A percentile compares a stretch with the other conserved stretches of the same genome.
These are phyloP conservation scores for Craspedostauros australis DNA, from an alignment of 108 stramenopile genomes.

Conservation along the genomic window DNA sequence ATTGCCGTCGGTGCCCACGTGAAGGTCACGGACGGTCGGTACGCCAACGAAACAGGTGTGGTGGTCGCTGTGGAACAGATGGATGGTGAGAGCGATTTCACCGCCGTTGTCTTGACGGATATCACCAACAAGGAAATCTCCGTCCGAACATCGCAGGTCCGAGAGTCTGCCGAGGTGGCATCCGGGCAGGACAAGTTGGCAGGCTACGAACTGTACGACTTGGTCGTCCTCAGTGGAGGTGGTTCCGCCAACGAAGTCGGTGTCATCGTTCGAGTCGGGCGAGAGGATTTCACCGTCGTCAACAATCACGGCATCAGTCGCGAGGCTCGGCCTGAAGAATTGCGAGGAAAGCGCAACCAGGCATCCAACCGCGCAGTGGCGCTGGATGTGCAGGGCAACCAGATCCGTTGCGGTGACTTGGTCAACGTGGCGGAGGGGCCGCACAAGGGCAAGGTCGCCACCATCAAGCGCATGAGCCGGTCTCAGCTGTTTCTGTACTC, in stretches of 20 bases:
- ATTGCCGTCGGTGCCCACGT: constrained; percentile 94
- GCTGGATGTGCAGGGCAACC: constrained; percentile 83
- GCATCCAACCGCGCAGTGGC: constrained; percentile 79
- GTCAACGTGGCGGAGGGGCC: constrained; percentile 86
- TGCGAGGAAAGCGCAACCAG: constrained; percentile 82
- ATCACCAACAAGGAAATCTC: constrained; percentile 89
- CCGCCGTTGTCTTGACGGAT: constrained; percentile 88
- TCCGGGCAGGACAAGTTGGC: constrained; percentile 83
- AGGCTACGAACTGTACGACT: constrained; percentile 85
- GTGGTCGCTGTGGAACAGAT: constrained; percentile 82
- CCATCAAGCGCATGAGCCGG: constrained; percentile 87
- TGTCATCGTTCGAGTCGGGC: constrained; percentile 87
- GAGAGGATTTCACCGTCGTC: constrained; percentile 88
- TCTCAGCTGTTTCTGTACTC: constrained; percentile 86
- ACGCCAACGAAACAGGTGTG: constrained; percentile 92
- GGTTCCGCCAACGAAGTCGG: constrained; percentile 87
- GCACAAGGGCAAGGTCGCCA: constrained; percentile 84
- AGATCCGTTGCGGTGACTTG: constrained; percentile 77
- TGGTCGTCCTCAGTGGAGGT: constrained; percentile 85
- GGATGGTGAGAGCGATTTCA: constrained; percentile 75
- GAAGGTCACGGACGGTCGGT: constrained; percentile 92
- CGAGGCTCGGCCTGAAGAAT: constrained; percentile 83
- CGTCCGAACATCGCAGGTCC: constrained; percentile 78
- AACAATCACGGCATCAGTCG: constrained; percentile 84
- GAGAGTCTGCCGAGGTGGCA: constrained; percentile 82